Evolutionary conservation across 1,139 yeast genomes (phyloP).

Genomic region (Spencermartinsiella ligniputridi): DNA sequence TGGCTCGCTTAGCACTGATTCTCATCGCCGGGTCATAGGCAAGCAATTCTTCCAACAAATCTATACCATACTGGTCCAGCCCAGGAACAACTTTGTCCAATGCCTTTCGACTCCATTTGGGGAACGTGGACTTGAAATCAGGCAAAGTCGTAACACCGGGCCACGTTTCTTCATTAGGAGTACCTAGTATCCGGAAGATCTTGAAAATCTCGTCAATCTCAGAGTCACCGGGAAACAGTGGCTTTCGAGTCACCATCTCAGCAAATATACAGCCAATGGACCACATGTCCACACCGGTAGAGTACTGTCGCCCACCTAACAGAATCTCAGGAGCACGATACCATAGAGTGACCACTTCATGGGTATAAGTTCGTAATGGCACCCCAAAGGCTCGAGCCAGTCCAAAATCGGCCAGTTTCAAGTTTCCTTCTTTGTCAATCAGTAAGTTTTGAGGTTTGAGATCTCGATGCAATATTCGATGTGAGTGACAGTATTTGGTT

Average conservation of each 20-base stretch:
- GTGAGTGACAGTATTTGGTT: conserved; percentile 91
- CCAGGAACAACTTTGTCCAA: conserved; percentile 72
- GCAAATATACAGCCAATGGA: conserved; percentile 98
- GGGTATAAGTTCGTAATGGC: conserved; percentile 92
- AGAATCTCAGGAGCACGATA: conserved; percentile 95
- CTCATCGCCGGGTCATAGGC: conserved; percentile 92
- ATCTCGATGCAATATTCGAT: conserved; percentile 92
- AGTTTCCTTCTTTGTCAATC: conserved; percentile 91
- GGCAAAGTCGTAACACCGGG: conserved; percentile 94
- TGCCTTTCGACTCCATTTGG: conserved; percentile 83
- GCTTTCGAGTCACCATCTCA: conserved; percentile 95
- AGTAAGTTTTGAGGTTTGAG: conserved; percentile 93
- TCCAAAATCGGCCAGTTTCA: conserved; percentile 96
- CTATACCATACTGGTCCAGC: conserved; percentile 68
- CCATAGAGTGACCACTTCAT: conserved; percentile 97
- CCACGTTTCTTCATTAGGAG: conserved; percentile 93
- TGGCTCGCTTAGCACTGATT: conserved; percentile 90
- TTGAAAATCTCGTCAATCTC: conserved; percentile 97
- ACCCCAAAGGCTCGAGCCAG: conserved; percentile 97
- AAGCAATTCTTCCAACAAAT: conserved; percentile 71
- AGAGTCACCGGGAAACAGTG: conserved; percentile 95
- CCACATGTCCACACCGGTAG: conserved; percentile 99
- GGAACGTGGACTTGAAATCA: conserved; percentile 92
- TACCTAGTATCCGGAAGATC: conserved; percentile 87
- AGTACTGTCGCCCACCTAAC: conserved; percentile 93